Conservation (phyloP, 371 early-diverging fungal species). For the Sporodiniella umbellata region DNA sequence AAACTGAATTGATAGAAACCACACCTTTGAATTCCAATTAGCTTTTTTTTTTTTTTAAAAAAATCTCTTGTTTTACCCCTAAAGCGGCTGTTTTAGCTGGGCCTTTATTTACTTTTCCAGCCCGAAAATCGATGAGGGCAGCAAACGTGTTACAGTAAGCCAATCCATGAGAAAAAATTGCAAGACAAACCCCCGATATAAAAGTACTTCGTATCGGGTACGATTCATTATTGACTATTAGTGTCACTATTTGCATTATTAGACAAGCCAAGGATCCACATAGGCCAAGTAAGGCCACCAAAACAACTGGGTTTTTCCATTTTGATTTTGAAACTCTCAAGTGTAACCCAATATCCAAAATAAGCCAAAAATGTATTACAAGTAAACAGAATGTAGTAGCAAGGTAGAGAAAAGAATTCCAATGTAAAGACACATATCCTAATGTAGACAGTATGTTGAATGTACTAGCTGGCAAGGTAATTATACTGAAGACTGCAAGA, state of each 20-base stretch:
- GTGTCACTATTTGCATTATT: slow-evolving; percentile 1
- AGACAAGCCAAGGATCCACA: slow-evolving; percentile 5
- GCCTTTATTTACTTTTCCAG: slow-evolving; percentile 4
- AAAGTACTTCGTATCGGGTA: slow-evolving; percentile 10
- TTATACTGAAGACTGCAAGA: slow-evolving; percentile 2
- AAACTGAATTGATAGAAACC: slow-evolving; percentile 14
- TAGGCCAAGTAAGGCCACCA: not conserved
- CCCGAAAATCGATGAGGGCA: slow-evolving; percentile 5
- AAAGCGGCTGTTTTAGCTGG: slow-evolving; percentile 19
- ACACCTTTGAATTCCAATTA: slow-evolving; percentile 5
- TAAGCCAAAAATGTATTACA: slow-evolving; percentile 14
- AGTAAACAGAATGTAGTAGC: slow-evolving; percentile 11
- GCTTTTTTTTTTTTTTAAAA: not conserved
- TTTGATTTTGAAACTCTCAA: slow-evolving; percentile 1
- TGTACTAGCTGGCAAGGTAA: slow-evolving; percentile 10
- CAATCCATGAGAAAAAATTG: slow-evolving; percentile 5
- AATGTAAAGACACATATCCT: slow-evolving; percentile 3
- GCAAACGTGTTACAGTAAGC: slow-evolving; percentile 9
- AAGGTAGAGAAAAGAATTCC: slow-evolving; percentile 19
- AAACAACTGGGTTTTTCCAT: slow-evolving; percentile 7
- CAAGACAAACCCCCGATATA: slow-evolving; percentile 17
- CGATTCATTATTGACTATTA: slow-evolving; percentile 3
- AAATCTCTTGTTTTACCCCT: slow-evolving; percentile 9
- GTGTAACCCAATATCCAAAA: slow-evolving; percentile 13
- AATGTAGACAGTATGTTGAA: slow-evolving; percentile 7